Conservation (phyloP, 257 asterid genomes). For the Dorcoceras hygrometricum region DNA sequence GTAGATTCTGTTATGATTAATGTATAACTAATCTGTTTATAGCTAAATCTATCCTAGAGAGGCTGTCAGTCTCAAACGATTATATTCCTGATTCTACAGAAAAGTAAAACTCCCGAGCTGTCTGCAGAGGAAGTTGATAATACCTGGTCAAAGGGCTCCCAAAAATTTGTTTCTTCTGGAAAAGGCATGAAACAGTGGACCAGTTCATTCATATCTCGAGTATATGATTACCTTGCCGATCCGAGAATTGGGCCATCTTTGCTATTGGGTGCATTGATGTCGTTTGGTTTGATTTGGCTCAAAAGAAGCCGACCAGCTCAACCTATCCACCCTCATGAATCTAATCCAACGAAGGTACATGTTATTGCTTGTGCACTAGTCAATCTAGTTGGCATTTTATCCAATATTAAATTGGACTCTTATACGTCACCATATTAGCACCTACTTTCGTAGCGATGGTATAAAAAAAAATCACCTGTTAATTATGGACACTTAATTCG, state of each 20-base stretch:
- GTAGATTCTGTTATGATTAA: not conserved
- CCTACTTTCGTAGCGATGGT: not conserved
- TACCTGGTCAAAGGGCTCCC: conserved; percentile 56
- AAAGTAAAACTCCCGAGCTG: conserved; percentile 75
- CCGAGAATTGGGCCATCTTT: conserved; percentile 87
- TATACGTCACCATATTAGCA: not conserved
- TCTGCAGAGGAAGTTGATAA: conserved; percentile 75
- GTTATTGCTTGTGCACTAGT: conserved; percentile 11
- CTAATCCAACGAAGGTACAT: conserved; percentile 43
- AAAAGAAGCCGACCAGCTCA: conserved; percentile 52
- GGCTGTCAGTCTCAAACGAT: conserved; percentile 18
- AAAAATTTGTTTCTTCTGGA: conserved; percentile 44
- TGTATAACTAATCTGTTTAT: too few relatives aligned
- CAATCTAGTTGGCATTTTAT: conserved; percentile 5
- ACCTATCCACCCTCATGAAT: conserved; percentile 30
- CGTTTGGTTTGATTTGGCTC: conserved; percentile 65
- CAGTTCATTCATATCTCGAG: conserved; percentile 30
- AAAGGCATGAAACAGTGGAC: conserved; percentile 41
- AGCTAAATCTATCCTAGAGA: not conserved
- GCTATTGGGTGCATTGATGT: conserved; percentile 73
- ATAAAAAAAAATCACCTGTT: not conserved
- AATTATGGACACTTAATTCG: not conserved
- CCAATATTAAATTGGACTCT: conserved; percentile 2
- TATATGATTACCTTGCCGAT: conserved; percentile 54
- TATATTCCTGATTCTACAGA: conserved; percentile 44